These are phyloP conservation scores for Fraxinus floribunda DNA, from an alignment of 305 asterid genomes.

Conservation along the genomic window DNA sequence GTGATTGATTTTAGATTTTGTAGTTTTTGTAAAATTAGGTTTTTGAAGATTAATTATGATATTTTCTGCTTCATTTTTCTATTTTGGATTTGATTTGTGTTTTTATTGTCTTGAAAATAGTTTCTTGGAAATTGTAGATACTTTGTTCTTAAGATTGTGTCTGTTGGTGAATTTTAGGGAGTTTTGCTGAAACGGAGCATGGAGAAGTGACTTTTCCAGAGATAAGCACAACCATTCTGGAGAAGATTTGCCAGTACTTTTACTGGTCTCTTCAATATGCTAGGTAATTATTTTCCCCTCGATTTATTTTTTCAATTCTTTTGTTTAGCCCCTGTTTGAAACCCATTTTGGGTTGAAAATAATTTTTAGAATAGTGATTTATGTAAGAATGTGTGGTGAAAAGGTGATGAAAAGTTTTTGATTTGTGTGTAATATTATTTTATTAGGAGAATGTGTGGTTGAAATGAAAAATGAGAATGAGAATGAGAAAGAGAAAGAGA, in stretches of 20 bases:
- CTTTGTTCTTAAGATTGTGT: slow-evolving; percentile 2
- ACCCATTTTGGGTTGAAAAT: too few species aligned
- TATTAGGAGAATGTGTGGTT: too few species aligned
- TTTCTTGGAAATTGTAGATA: neutral
- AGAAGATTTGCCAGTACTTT: slow-evolving; percentile 95
- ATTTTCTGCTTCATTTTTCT: neutral
- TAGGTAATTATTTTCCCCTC: slow-evolving; percentile 44
- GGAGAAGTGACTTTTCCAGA: slow-evolving; percentile 93
- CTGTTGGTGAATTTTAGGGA: slow-evolving; percentile 40
- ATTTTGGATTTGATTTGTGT: slow-evolving; percentile 2
- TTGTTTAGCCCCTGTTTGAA: too few species aligned
- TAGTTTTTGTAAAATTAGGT: neutral
- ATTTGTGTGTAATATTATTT: too few species aligned
- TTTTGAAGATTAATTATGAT: neutral
- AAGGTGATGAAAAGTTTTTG: too few species aligned
- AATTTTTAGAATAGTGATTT: too few species aligned
- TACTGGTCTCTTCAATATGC: slow-evolving; percentile 99
- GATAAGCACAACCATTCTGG: slow-evolving; percentile 84
- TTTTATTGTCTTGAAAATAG: neutral
- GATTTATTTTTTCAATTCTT: neutral
- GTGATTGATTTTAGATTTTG: neutral
- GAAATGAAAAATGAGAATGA: too few species aligned
- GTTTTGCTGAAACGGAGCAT: slow-evolving; percentile 82
- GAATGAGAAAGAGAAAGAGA: too few species aligned
- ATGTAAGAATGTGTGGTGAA: too few species aligned